A percentile compares a stretch with the other conserved stretches of the same genome.
Evolutionary conservation across 192 early-diverging fungal species (phyloP).

Genomic region (Backusella macrospora): DNA sequence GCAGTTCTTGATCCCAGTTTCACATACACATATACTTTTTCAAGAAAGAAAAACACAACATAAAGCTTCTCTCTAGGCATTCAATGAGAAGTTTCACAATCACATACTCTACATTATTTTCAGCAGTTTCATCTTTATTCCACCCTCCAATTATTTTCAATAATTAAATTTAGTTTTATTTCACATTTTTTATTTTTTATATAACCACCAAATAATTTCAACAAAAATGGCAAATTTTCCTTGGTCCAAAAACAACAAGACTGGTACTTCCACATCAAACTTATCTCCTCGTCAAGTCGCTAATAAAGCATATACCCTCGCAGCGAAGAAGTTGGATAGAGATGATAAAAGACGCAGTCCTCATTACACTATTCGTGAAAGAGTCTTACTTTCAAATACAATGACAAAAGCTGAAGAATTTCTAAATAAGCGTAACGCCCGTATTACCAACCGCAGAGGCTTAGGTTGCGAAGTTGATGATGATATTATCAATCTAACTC

Average conservation of each 20-base stretch:
- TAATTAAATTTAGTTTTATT: slow-evolving; percentile 3
- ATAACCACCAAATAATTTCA: not conserved
- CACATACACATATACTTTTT: not conserved
- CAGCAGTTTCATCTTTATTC: slow-evolving; percentile 18
- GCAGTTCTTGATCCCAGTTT: not conserved
- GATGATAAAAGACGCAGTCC: slow-evolving; percentile 34
- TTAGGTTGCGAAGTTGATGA: slow-evolving; percentile 35
- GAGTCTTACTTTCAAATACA: slow-evolving; percentile 37
- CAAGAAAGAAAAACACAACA: not conserved
- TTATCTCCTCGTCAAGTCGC: slow-evolving; percentile 39
- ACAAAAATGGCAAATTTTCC: slow-evolving; percentile 17
- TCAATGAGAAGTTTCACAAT: slow-evolving; percentile 22
- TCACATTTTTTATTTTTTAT: not conserved
- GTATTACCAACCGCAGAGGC: slow-evolving; percentile 32
- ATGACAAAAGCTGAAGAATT: slow-evolving; percentile 36
- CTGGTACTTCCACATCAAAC: not conserved
- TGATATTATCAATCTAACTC: not conserved
- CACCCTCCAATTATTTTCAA: slow-evolving; percentile 19
- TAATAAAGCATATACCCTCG: slow-evolving; percentile 30
- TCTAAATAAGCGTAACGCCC: slow-evolving; percentile 27
- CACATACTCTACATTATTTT: slow-evolving; percentile 20
- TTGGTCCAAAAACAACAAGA: slow-evolving; percentile 18
- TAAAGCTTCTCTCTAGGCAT: slow-evolving; percentile 9
- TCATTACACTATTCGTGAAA: slow-evolving; percentile 35
- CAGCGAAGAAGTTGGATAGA: slow-evolving; percentile 34